A percentile compares a stretch with the other conserved stretches of the same genome.
Evolutionary conservation across 129 eudicot genomes (phyloP).

Genomic region (Centella asiatica): DNA sequence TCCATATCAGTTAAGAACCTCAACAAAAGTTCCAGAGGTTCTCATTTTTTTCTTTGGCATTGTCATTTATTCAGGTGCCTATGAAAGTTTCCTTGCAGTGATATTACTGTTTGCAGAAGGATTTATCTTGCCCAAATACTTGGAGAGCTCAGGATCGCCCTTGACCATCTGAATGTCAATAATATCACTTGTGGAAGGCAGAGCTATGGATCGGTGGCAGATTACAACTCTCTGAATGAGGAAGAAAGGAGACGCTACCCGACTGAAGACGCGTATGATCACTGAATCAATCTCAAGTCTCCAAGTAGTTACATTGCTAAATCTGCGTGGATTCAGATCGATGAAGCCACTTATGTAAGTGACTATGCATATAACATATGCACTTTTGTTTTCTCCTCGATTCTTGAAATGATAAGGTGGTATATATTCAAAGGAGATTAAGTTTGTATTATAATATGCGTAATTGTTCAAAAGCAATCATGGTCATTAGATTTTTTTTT

Average conservation of each 20-base stretch:
- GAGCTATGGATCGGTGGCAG: neutral
- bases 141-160: neutral
- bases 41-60: neutral
- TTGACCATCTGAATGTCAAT: neutral
- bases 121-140: neutral
- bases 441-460: too few species aligned
- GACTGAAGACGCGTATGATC: neutral
- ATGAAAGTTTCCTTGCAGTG: neutral
- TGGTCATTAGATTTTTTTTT: too few species aligned
- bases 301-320: too few species aligned
- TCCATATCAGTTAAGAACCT: too few species aligned
- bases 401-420: too few species aligned
- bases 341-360: too few species aligned
- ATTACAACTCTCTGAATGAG: neutral
- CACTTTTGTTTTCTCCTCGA: too few species aligned
- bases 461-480: too few species aligned
- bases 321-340: neutral
- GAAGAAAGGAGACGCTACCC: neutral
- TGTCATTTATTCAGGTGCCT: constrained; percentile 10
- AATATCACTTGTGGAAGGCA: neutral
- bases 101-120: neutral
- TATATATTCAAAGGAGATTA: too few species aligned
- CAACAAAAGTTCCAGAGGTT: neutral
- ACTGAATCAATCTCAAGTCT: neutral
- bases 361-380: too few species aligned